A percentile compares a stretch with the other conserved stretches of the same genome.
These are phyloP conservation scores for Penicillium sp. DNA, from an alignment of 2,329 filamentous ascomycete genomes.

Conservation along the genomic window DNA sequence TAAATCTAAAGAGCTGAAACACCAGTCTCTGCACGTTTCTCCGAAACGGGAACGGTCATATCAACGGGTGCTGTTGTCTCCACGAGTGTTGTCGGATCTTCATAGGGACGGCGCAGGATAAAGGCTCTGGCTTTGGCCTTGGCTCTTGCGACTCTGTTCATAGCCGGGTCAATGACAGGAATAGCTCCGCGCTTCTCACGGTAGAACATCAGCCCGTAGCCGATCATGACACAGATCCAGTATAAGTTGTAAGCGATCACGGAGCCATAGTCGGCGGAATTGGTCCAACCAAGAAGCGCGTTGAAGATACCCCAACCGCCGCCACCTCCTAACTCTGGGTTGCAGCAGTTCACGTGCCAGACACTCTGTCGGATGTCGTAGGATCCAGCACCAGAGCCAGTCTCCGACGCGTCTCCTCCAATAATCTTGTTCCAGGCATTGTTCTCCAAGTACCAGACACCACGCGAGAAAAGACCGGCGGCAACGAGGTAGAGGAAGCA, in stretches of 20 bases:
- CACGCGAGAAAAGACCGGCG: slow-evolving; percentile 75
- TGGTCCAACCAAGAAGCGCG: slow-evolving; percentile 79
- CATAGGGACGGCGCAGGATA: slow-evolving; percentile 14
- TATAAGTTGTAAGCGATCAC: slow-evolving; percentile 85
- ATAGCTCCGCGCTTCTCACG: slow-evolving; percentile 19
- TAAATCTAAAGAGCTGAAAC: not conserved
- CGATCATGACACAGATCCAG: slow-evolving; percentile 52
- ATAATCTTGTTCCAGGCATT: slow-evolving; percentile 49
- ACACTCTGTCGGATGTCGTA: slow-evolving; percentile 76
- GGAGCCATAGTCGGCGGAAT: slow-evolving; percentile 82
- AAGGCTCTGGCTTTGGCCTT: slow-evolving; percentile 19
- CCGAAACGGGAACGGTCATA: not conserved
- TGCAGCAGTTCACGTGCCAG: slow-evolving; percentile 86
- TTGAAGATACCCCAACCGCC: slow-evolving; percentile 87
- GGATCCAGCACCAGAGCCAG: slow-evolving; percentile 67
- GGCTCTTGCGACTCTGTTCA: slow-evolving; percentile 4
- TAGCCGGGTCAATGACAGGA: slow-evolving; percentile 18
- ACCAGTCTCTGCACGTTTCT: not conserved
- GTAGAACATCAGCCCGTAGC: slow-evolving; percentile 19
- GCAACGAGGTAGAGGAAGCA: slow-evolving; percentile 82
- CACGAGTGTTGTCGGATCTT: not conserved
- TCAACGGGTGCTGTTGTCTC: not conserved
- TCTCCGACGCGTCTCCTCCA: slow-evolving; percentile 55
- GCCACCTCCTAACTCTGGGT: slow-evolving; percentile 66
- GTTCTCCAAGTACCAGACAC: slow-evolving; percentile 71